These are phyloP conservation scores for Trametes villosa DNA, from an alignment of 768 basidiomycete genomes.

Conservation along the genomic window DNA sequence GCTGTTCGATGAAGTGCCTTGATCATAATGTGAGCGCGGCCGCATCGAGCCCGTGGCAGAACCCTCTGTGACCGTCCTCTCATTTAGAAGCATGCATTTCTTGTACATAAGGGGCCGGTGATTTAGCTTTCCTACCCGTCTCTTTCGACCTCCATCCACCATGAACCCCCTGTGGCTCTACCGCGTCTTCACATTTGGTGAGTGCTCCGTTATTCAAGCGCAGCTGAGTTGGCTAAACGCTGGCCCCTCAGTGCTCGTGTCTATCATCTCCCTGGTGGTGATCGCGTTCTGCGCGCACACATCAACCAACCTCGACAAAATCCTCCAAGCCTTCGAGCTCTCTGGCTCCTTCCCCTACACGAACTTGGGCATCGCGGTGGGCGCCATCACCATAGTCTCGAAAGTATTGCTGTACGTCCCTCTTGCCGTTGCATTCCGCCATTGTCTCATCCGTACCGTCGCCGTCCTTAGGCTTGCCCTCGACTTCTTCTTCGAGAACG, in stretches of 20 bases:
- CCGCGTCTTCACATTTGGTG: conserved; percentile 11
- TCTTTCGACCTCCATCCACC: background rate
- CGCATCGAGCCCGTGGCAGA: too few relatives aligned
- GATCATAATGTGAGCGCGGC: too few relatives aligned
- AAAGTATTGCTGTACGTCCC: background rate
- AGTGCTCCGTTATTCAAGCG: background rate
- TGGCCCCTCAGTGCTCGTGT: conserved; percentile 6
- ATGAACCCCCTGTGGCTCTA: conserved; percentile 16
- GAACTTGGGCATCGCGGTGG: conserved; percentile 3
- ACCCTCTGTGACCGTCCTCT: too few relatives aligned
- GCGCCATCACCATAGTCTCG: background rate
- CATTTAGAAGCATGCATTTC: too few relatives aligned
- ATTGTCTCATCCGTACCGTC: background rate
- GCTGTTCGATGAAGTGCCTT: too few relatives aligned
- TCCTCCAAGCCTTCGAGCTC: background rate
- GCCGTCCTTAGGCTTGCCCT: background rate
- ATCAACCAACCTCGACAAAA: conserved; percentile 1
- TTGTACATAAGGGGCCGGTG: too few relatives aligned
- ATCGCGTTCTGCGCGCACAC: conserved; percentile 16
- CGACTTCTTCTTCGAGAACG: conserved; percentile 10
- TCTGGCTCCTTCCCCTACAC: conserved; percentile 1
- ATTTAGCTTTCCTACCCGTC: too few relatives aligned
- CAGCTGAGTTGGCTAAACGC: too few relatives aligned
- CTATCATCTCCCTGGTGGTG: background rate
- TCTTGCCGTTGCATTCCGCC: background rate